Conservation (phyloP, 805 yeast species). For the Yarrowia divulgata region DNA sequence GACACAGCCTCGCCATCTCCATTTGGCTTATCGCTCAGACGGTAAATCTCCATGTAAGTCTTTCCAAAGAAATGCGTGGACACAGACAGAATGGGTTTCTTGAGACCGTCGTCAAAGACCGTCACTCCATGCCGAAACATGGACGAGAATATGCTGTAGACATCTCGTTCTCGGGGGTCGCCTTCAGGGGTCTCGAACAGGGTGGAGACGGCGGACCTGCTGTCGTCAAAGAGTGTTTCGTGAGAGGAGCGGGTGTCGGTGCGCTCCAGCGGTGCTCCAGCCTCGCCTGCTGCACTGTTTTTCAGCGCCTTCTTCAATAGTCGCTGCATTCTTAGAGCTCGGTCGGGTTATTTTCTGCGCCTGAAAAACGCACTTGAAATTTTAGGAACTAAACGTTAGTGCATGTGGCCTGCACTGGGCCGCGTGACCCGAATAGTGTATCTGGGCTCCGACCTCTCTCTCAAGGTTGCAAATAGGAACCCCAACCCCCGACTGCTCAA, state of each 20-base stretch:
- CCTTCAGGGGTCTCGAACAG: constrained; percentile 33
- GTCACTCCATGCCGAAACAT: constrained; percentile 32
- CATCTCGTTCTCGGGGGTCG: constrained; percentile 32
- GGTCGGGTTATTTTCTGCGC: constrained; percentile 11
- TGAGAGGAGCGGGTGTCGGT: constrained; percentile 21
- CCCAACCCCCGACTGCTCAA: constrained; percentile 11
- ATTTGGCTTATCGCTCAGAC: constrained; percentile 1
- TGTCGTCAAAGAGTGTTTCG: constrained; percentile 35
- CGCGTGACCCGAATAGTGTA: constrained; percentile 14
- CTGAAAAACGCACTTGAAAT: constrained; percentile 35
- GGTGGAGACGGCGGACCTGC: constrained; percentile 28
- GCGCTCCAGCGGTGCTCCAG: constrained; percentile 25
- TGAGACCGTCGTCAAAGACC: constrained; percentile 30
- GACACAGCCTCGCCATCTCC: constrained; percentile 12
- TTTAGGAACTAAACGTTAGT: constrained; percentile 28
- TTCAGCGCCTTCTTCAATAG: constrained; percentile 36
- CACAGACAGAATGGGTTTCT: constrained; percentile 33
- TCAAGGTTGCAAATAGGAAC: background rate
- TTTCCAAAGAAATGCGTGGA: constrained; percentile 38
- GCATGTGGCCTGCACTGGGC: constrained; percentile 1
- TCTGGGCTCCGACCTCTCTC: background rate
- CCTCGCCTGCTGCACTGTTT: constrained; percentile 18
- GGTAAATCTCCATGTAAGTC: constrained; percentile 37
- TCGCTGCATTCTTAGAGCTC: constrained; percentile 15
- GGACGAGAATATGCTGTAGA: constrained; percentile 31